These are phyloP conservation scores for Globisporangium ultimum DNA, from an alignment of 352 stramenopile species.

Conservation along the genomic window DNA sequence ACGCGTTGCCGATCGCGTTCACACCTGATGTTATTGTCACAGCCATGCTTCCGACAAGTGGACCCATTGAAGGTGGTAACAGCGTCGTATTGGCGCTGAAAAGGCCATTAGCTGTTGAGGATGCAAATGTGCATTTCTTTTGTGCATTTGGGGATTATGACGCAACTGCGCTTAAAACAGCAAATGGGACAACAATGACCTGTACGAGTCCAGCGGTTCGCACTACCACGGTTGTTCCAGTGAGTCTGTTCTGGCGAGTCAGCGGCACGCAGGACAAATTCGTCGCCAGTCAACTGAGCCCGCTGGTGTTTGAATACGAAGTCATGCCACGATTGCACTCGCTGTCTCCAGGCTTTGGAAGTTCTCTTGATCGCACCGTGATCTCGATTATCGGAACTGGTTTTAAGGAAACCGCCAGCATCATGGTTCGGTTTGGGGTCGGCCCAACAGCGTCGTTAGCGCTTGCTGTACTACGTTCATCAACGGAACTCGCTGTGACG, in stretches of 20 bases:
- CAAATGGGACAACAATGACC: conserved; percentile 9
- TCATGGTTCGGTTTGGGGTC: conserved; percentile 23
- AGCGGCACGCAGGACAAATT: conserved; percentile 18
- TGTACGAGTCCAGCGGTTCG: conserved; percentile 20
- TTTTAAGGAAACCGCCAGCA: conserved; percentile 16
- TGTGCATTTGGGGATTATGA: conserved; percentile 37
- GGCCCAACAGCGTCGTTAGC: conserved; percentile 8
- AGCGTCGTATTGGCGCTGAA: conserved; percentile 20
- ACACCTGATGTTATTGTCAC: conserved; percentile 18
- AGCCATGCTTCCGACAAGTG: conserved; percentile 21
- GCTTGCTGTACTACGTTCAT: conserved; percentile 18
- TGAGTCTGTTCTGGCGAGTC: conserved; percentile 30
- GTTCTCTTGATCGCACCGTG: conserved; percentile 18
- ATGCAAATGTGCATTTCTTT: conserved; percentile 13
- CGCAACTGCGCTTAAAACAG: conserved; percentile 12
- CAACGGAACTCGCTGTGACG: conserved; percentile 10
- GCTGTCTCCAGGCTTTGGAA: conserved; percentile 19
- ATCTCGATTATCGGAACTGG: conserved; percentile 23
- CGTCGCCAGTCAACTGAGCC: conserved; percentile 2
- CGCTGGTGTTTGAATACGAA: conserved; percentile 26
- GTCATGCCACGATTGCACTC: conserved; percentile 15
- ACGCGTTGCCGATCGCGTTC: conserved; percentile 10
- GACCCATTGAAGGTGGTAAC: conserved; percentile 29
- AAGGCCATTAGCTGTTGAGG: conserved; percentile 9
- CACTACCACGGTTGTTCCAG: conserved; percentile 1